Base-by-base conservation (phyloP, 2,329 filamentous ascomycete species). In the Proliferodiscus dingleyae region DNA sequence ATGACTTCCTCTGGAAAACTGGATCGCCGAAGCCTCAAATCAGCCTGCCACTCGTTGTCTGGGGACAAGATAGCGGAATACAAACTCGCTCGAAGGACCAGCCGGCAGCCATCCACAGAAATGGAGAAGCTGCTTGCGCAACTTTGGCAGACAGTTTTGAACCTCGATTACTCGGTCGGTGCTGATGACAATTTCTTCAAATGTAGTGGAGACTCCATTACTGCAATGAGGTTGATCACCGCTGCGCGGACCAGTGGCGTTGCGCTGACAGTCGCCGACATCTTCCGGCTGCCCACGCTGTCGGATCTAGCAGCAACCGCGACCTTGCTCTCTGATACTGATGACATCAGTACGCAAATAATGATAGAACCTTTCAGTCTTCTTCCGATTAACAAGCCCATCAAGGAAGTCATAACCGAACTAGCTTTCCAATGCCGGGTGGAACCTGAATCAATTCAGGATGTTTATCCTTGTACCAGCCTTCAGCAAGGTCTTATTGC, bases 201-300 rank as follows among this genome's bases (percentile, higher is more conserved):
- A 16, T 56, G 72, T 4, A 71, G 71, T 9, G 71, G 71, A n/a
- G 70, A 73, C 39, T 73, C 71, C 0, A 64, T 74, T 7, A 51
- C 63, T 3, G 71, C 70, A 0, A 73, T 74, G 68, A 38, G 36
- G 6, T 28, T 51, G 16, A 61, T 66, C 1, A 70, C 75, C n/a
- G 37, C 24, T 29, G 45, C 40, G 13, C 39, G 46, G 3, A 9
- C 19, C 7, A 9, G 37, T 23, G 65, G 65, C 1, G 47, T 66
- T 10, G 55, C 55, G 10, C 47, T 72, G 2, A 64, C 62, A 0
- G 70, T 73, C 2, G 62, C 64, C 4, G 63, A 69, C 39, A 63
- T 71, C 13, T 72, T 73, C 56, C 41, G 47, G 2, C 61, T 69
- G 40, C 66, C 69, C 22, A 66, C 57, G 6, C 57, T 71, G 2